Percentiles rank a stretch among this genome's conserved stretches.
Conservation (phyloP, 345 rosid species). For the Bruguiera parviflora region DNA sequence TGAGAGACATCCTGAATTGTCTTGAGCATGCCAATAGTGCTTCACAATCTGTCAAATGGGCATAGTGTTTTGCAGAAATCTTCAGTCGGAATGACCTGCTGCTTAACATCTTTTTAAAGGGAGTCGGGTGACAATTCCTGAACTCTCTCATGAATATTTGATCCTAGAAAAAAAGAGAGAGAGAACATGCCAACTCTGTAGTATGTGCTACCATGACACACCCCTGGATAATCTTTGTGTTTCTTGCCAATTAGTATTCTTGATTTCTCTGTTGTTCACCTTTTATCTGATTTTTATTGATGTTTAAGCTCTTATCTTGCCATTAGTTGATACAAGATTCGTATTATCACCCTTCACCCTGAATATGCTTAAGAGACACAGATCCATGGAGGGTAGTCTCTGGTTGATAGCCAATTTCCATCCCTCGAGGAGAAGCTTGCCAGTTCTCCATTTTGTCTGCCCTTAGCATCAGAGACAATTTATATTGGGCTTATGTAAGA, state of each 20-base stretch:
- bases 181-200: too few species aligned
- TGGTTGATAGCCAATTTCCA: neutral
- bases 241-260: too few species aligned
- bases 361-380: too few species aligned
- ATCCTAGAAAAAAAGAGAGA: neutral
- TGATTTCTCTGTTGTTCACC: conserved; percentile 2
- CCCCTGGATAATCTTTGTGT: neutral
- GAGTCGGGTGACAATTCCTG: neutral
- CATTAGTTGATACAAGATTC: neutral
- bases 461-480: neutral
- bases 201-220: neutral
- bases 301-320: neutral
- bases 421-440: conserved; percentile 3
- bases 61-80: conserved; percentile 8
- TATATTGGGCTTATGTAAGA: neutral
- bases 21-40: conserved; percentile 7
- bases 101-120: conserved; percentile 7
- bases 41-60: conserved; percentile 17
- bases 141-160: too few species aligned
- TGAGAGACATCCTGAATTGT: conserved; percentile 27
- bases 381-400: too few species aligned
- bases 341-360: neutral
- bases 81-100: neutral
- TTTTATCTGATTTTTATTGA: neutral
- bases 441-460: neutral